These are phyloP conservation scores for Panicum hallii DNA, from an alignment of 202 grass and related monocot species.

Conservation along the genomic window DNA sequence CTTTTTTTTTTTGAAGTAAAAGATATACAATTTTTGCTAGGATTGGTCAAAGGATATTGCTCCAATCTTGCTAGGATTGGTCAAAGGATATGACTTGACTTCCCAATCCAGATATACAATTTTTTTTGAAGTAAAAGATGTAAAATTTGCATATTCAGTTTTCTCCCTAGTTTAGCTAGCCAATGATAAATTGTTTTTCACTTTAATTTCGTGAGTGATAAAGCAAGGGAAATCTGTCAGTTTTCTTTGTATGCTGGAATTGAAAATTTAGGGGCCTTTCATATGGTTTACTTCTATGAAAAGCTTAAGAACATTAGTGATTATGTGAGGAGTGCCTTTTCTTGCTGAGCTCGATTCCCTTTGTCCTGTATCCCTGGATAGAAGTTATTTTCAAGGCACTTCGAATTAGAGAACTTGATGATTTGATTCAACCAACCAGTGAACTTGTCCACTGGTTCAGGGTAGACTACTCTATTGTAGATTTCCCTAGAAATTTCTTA, in stretches of 20 bases:
- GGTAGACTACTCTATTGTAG: not conserved
- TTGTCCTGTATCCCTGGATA: not conserved
- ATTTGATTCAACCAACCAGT: not conserved
- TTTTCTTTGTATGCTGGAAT: not conserved
- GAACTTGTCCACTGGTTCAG: not conserved
- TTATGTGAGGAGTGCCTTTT: not conserved
- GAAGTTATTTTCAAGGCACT: not conserved
- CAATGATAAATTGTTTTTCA: not conserved
- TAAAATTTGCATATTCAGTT: not conserved
- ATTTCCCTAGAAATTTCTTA: constrained; percentile 9
- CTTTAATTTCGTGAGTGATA: not conserved
- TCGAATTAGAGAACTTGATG: not conserved
- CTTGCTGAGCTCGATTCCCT: not conserved
- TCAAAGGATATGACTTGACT: constrained; percentile 7
- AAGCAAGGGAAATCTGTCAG: not conserved
- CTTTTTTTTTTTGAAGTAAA: not conserved
- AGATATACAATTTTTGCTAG: no score
- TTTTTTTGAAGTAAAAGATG: not conserved
- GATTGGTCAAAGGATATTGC: no score
- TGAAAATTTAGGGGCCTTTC: not conserved
- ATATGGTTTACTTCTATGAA: not conserved
- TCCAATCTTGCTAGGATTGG: not conserved
- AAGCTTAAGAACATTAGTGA: not conserved
- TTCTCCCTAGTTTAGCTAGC: not conserved
- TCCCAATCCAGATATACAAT: not conserved